phyloP scores from a whole-genome alignment of 2,329 filamentous ascomycete genomes.

The Cryphonectria japonica region DNA sequence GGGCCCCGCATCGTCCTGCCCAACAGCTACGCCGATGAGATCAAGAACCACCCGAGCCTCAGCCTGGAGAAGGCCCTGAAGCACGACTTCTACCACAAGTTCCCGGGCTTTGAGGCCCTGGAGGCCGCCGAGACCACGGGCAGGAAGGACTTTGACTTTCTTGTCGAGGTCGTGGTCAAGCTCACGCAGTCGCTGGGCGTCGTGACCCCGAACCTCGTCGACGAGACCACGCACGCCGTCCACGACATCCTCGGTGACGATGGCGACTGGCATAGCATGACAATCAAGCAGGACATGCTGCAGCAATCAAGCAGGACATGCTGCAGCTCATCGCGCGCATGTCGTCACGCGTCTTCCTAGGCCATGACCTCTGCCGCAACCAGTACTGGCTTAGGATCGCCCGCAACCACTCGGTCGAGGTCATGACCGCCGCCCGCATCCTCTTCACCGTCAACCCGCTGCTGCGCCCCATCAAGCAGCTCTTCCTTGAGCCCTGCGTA shows the following conservation, averaged over 20 bases:
- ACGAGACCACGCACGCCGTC: background rate
- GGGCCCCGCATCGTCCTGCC: background rate
- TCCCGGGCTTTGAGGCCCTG: no score
- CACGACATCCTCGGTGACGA: no score
- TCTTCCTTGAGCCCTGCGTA: conserved; percentile 38
- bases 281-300: conserved; percentile 36
- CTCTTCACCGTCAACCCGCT: conserved; percentile 37
- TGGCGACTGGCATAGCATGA: conserved; percentile 14
- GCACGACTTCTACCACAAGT: no score
- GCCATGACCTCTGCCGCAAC: conserved; percentile 8
- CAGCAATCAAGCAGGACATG: no score
- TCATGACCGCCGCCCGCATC: conserved; percentile 4
- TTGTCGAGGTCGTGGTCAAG: background rate
- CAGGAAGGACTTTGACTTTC: background rate
- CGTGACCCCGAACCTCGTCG: no score
- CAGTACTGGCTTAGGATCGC: conserved; percentile 3
- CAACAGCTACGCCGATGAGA: background rate
- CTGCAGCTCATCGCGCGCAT: conserved; percentile 54
- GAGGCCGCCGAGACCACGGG: background rate
- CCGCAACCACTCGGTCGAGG: conserved; percentile 16
- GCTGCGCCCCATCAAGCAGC: conserved; percentile 43
- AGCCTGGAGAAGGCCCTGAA: background rate
- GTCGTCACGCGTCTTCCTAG: conserved; percentile 40
- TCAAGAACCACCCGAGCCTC: background rate
- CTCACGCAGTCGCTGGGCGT: no score